These are phyloP conservation scores for Kingdonia uniflora DNA, from an alignment of 164 flowering plant species.

Conservation along the genomic window DNA sequence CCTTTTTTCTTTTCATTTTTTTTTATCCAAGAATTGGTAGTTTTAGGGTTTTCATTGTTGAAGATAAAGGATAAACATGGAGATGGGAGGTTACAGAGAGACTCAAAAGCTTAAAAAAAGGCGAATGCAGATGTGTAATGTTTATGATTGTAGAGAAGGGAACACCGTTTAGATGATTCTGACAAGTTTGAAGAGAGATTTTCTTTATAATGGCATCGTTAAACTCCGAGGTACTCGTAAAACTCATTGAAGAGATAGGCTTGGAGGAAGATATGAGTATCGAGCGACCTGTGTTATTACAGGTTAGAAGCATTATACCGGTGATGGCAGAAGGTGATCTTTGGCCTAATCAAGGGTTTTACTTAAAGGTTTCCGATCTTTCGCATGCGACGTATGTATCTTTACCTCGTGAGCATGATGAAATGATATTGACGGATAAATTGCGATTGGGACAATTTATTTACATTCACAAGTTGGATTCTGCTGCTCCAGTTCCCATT, in stretches of 20 bases:
- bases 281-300: constrained; percentile 29
- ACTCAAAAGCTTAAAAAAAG: too few relatives aligned
- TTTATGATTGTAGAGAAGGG: too few relatives aligned
- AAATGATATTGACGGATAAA: constrained; percentile 39
- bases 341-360: constrained; percentile 70
- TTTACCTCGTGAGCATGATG: constrained; percentile 43
- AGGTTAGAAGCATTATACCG: constrained; percentile 58
- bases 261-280: constrained; percentile 11
- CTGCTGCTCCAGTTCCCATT: constrained; percentile 45
- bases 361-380: constrained; percentile 57
- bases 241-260: constrained; percentile 40
- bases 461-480: constrained; percentile 39
- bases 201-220: constrained; percentile 32
- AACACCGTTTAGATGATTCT: too few relatives aligned
- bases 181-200: background rate
- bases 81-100: too few relatives aligned
- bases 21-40: too few relatives aligned
- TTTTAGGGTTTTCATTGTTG: too few relatives aligned
- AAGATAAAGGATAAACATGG: too few relatives aligned
- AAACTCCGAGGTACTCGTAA: constrained; percentile 44
- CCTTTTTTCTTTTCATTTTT: too few relatives aligned
- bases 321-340: constrained; percentile 42
- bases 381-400: constrained; percentile 52
- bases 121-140: too few relatives aligned
- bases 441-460: constrained; percentile 63